A percentile compares a stretch with the other conserved stretches of the same genome.
These are phyloP conservation scores for Hypomyces rosellus DNA, from an alignment of 2,329 filamentous ascomycete genomes.

Conservation along the genomic window DNA sequence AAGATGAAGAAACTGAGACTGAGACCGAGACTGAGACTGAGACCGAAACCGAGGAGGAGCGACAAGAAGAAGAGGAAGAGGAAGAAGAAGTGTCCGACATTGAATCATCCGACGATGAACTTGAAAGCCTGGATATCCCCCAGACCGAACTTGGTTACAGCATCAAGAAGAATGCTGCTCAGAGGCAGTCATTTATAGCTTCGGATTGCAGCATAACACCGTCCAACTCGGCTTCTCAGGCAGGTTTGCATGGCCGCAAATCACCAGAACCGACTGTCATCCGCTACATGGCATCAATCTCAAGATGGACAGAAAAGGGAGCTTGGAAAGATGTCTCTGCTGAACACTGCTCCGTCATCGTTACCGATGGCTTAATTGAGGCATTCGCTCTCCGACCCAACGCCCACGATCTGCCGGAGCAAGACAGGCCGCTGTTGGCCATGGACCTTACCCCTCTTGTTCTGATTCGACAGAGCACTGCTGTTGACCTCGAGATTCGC, in stretches of 20 bases:
- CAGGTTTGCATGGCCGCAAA: slow-evolving; percentile 45
- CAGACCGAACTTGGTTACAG: slow-evolving; percentile 54
- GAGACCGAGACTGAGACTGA: slow-evolving; percentile 1
- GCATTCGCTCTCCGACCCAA: slow-evolving; percentile 38
- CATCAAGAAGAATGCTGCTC: slow-evolving; percentile 34
- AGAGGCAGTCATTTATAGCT: slow-evolving; percentile 34
- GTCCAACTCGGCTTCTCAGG: slow-evolving; percentile 77
- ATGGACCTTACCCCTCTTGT: slow-evolving; percentile 89
- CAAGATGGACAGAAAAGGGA: slow-evolving; percentile 57
- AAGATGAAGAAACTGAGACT: slow-evolving; percentile 3
- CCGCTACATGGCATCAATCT: slow-evolving; percentile 49
- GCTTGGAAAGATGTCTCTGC: slow-evolving; percentile 53
- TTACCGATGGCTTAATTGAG: slow-evolving; percentile 54
- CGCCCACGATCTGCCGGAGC: slow-evolving; percentile 15
- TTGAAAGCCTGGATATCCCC: slow-evolving; percentile 55
- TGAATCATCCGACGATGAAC: slow-evolving; percentile 46
- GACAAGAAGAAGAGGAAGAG: neutral
- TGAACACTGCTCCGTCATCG: slow-evolving; percentile 47
- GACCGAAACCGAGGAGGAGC: slow-evolving; percentile 31
- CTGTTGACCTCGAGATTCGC: slow-evolving; percentile 87
- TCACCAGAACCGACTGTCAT: slow-evolving; percentile 40
- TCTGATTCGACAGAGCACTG: slow-evolving; percentile 82
- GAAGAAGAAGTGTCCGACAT: slow-evolving; percentile 1
- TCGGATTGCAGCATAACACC: slow-evolving; percentile 62
- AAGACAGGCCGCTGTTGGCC: slow-evolving; percentile 50